Evolutionary conservation across 768 basidiomycete genomes (phyloP).

Genomic region (Sarcodon aspratus): DNA sequence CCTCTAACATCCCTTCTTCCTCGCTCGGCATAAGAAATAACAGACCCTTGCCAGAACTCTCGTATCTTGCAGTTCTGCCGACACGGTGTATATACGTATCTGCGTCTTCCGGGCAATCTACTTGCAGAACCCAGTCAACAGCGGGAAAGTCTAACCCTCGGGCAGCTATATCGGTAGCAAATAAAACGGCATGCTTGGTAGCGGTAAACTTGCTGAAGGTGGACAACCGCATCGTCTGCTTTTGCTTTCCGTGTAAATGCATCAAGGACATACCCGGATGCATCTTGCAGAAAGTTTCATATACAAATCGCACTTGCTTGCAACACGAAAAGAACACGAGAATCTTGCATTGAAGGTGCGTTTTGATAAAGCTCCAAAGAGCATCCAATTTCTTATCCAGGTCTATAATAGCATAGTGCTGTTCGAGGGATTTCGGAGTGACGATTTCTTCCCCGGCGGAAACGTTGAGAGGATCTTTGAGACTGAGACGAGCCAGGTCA

Average conservation of each 20-base stretch:
- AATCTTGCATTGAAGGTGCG: conserved; percentile 81
- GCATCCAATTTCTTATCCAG: conserved; percentile 86
- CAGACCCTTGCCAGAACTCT: conserved; percentile 79
- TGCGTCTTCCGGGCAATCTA: conserved; percentile 94
- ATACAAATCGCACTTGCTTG: conserved; percentile 96
- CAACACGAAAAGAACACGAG: conserved; percentile 92
- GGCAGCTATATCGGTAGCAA: conserved; percentile 95
- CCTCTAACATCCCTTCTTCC: conserved; percentile 78
- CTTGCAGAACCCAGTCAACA: conserved; percentile 93
- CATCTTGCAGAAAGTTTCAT: conserved; percentile 91
- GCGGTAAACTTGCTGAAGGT: conserved; percentile 80
- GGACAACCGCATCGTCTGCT: conserved; percentile 77
- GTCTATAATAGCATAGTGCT: conserved; percentile 75
- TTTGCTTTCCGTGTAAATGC: conserved; percentile 93
- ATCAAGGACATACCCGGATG: conserved; percentile 92
- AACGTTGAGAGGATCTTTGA: conserved; percentile 71
- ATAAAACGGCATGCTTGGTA: conserved; percentile 73
- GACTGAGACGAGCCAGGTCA: conserved; percentile 82
- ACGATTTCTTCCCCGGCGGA: conserved; percentile 39
- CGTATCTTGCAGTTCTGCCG: conserved; percentile 89
- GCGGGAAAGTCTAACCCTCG: conserved; percentile 94
- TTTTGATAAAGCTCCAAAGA: conserved; percentile 91
- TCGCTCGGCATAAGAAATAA: conserved; percentile 83
- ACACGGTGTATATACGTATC: conserved; percentile 98
- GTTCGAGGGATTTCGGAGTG: conserved; percentile 74